These are phyloP conservation scores for Strobilomyces echinocephalus DNA, from an alignment of 768 basidiomycete genomes.

Conservation along the genomic window DNA sequence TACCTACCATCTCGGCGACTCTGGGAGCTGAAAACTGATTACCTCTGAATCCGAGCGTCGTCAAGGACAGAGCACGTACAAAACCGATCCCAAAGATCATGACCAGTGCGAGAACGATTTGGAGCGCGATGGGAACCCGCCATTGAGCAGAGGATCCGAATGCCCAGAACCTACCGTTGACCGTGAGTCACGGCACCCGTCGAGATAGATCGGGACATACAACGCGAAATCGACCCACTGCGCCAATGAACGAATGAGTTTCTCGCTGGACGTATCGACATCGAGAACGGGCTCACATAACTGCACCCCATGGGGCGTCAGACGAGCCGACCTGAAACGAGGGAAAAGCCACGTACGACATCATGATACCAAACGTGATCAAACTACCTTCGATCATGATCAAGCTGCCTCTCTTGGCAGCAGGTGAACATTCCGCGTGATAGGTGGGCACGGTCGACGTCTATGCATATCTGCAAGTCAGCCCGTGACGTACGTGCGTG, in stretches of 20 bases:
- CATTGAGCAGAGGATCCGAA: constrained; percentile 51
- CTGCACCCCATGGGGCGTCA: constrained; percentile 5
- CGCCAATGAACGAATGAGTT: constrained; percentile 2
- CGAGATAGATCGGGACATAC: constrained; percentile 28
- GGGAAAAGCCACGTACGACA: constrained; percentile 42
- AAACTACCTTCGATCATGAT: constrained; percentile 64
- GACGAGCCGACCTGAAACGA: neutral
- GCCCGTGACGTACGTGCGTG: neutral
- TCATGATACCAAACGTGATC: constrained; percentile 60
- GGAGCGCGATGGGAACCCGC: constrained; percentile 59
- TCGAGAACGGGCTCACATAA: constrained; percentile 17
- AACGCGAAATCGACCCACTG: constrained; percentile 65
- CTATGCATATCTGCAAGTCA: constrained; percentile 26
- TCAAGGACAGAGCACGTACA: constrained; percentile 31
- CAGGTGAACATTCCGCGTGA: constrained; percentile 62
- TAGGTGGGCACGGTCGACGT: constrained; percentile 64
- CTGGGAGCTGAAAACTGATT: constrained; percentile 41
- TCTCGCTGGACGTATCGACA: neutral
- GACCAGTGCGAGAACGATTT: constrained; percentile 51
- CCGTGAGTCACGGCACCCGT: neutral
- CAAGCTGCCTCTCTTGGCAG: constrained; percentile 53
- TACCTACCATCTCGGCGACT: constrained; percentile 53
- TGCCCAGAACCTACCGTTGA: constrained; percentile 45
- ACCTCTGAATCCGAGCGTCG: neutral
- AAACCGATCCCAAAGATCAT: constrained; percentile 45